Conservation (phyloP, 1,284 basidiomycete species). For the Psilocybe mexicana region DNA sequence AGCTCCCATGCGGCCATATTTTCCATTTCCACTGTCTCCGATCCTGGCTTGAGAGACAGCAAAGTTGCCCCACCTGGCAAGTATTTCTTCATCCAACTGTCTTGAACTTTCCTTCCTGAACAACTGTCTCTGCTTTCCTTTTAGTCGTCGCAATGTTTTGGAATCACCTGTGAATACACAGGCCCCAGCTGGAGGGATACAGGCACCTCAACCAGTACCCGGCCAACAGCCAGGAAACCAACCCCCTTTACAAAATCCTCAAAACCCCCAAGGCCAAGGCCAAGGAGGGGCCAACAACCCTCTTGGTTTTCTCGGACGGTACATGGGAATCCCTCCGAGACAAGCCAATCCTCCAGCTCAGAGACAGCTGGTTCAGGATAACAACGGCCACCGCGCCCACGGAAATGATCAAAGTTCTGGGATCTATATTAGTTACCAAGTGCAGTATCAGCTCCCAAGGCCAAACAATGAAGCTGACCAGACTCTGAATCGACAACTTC, state of each 20-base stretch:
- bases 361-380: constrained; percentile 15
- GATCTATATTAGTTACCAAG: constrained; percentile 57
- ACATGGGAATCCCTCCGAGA: constrained; percentile 41
- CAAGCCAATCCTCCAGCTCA: constrained; percentile 21
- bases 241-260: constrained; percentile 23
- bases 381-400: constrained; percentile 27
- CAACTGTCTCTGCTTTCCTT: not conserved
- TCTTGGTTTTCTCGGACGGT: constrained; percentile 48
- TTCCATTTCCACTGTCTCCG: constrained; percentile 98
- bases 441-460: constrained; percentile 47
- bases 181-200: constrained; percentile 23
- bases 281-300: constrained; percentile 37
- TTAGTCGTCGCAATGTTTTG: constrained; percentile 84
- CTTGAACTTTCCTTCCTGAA: constrained; percentile 14
- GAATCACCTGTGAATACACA: constrained; percentile 46
- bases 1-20: constrained; percentile 93
- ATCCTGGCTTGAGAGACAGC: constrained; percentile 97
- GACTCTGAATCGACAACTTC: constrained; percentile 27
- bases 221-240: constrained; percentile 25
- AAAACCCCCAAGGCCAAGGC: constrained; percentile 18
- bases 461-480: constrained; percentile 26
- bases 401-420: constrained; percentile 32
- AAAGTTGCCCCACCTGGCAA: constrained; percentile 95
- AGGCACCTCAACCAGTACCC: constrained; percentile 19
- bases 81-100: constrained; percentile 25